Percentiles rank a stretch among this genome's conserved stretches.
Evolutionary conservation across 169 alveolate genomes (phyloP).

Genomic region (Cryptosporidium viatorum): DNA sequence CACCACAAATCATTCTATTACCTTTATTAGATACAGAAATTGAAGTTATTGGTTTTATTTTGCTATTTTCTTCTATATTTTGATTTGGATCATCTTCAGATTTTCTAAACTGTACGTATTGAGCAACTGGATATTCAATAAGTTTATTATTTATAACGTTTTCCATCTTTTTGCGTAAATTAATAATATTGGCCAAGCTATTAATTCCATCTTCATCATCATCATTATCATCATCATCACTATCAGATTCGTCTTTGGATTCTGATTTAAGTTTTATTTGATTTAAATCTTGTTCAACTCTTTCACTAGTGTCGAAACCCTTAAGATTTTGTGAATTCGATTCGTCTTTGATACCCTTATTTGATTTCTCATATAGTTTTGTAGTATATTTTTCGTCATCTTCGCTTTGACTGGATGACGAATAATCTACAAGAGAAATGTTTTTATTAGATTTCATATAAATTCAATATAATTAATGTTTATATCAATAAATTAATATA

Average conservation of each 20-base stretch:
- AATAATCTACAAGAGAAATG: background rate
- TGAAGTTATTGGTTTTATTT: constrained; percentile 21
- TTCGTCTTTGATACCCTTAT: background rate
- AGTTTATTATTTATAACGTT: background rate
- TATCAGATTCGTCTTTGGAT: background rate
- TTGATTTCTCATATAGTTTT: background rate
- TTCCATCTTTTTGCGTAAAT: background rate
- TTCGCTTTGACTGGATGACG: constrained; percentile 6
- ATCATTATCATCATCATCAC: background rate
- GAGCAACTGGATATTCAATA: constrained; percentile 37
- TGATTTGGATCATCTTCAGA: background rate
- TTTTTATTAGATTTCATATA: background rate
- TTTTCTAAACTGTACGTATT: constrained; percentile 14
- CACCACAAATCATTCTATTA: constrained; percentile 58
- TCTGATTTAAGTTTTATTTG: too few relatives aligned
- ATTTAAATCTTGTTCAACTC: background rate
- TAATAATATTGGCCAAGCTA: constrained; percentile 52
- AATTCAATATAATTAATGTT: too few relatives aligned
- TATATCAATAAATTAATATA: too few relatives aligned
- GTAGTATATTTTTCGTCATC: background rate
- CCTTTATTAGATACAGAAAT: constrained; percentile 39
- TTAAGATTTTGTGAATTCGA: background rate
- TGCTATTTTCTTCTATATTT: background rate
- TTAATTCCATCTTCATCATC: constrained; percentile 41
- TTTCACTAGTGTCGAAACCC: background rate